A percentile compares a stretch with the other conserved stretches of the same genome.
phyloP scores from a whole-genome alignment of 768 basidiomycete genomes.

The Suillus plorans region DNA sequence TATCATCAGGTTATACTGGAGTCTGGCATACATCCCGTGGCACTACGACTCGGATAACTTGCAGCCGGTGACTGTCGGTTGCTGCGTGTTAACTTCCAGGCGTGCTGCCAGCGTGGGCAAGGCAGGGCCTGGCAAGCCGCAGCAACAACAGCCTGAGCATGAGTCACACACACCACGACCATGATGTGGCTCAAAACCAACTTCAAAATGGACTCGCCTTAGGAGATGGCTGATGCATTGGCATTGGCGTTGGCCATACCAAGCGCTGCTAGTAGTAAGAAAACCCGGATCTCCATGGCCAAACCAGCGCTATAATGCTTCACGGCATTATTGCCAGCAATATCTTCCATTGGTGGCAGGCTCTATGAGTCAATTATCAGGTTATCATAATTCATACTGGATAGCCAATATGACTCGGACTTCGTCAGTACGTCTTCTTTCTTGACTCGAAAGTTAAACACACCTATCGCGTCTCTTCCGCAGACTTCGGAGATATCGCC shows the following conservation, averaged over 20 bases:
- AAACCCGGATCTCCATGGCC: background rate
- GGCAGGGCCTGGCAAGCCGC: background rate
- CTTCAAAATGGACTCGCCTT: background rate
- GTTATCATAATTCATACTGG: background rate
- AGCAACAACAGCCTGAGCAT: background rate
- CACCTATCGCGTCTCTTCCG: background rate
- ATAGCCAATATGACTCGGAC: background rate
- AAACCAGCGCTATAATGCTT: background rate
- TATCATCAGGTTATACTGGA: too few relatives aligned
- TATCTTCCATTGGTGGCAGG: background rate
- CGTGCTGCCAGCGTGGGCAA: background rate
- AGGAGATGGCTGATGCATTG: background rate
- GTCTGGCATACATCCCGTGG: too few relatives aligned
- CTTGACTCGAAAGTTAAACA: background rate
- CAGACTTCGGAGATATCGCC: background rate
- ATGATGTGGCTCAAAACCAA: background rate
- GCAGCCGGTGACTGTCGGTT: background rate
- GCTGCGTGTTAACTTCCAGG: background rate
- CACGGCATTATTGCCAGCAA: background rate
- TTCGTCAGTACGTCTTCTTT: background rate
- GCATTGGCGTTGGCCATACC: background rate
- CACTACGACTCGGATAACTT: background rate
- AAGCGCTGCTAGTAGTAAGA: background rate
- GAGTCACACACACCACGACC: background rate
- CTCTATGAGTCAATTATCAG: background rate